Base-by-base conservation (phyloP, 108 stramenopile species). In the Asterionellopsis glacialis region DNA sequence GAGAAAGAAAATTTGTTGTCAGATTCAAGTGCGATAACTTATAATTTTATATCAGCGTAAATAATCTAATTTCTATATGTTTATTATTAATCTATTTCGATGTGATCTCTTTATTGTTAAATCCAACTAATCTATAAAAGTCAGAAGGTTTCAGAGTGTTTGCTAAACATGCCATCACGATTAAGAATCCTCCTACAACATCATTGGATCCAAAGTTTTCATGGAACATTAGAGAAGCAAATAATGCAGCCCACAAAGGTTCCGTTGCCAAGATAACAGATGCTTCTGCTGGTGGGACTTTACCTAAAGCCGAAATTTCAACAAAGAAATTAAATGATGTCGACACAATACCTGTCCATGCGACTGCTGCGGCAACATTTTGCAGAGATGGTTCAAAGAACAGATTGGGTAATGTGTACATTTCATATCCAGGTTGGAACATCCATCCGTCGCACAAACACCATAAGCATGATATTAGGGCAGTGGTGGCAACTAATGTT, bases 171-270 rank as follows among this genome's bases (percentile, higher is more conserved):
- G 84, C 84, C 9, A 68, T 52, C 26, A 83, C 70, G 45, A 87
- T 81, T 12, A 81, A 54, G 0, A 54, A 66, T 42, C 81, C 82
- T 1, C 85, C 85, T 0, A 75, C 70, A 21, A 49, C 57, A 57
- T 87, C 82, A 41, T 68, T 63, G 0, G 55, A n/a, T 21, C 71
- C 67, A 48, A 88, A 71, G 12, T 57, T 41, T 41, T 80, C 75
- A 19, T 53, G 45, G 9, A 84, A 45, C 39, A 74, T 63, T 11
- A 78, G 19, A 5, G 74, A 54, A 11, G 79, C 81, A 65, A 88
- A 85, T 0, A 77, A 54, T 15, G 83, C 81, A 6, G 83, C 87
- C 83, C 83, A 88, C n/a, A 88, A 43, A 0, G 87, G 83, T 56
- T 88, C 87, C 9, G 80, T 82, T 3, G 83, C 81, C 58, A 88